Base-by-base conservation (phyloP, 805 yeast genomes). In the Dipodascopsis uninucleata region DNA sequence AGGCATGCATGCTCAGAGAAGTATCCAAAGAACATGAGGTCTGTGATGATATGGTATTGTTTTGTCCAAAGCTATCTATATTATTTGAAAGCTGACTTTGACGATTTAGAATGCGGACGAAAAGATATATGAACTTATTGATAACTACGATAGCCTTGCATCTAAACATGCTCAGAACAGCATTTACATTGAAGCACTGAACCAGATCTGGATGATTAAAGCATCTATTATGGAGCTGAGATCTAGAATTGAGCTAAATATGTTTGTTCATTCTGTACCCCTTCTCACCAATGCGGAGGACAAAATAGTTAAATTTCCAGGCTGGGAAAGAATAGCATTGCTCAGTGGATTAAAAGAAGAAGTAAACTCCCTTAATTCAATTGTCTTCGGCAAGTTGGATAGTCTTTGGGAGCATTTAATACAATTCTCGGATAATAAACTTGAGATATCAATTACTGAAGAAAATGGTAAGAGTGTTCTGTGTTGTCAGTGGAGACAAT, bases 31-130 rank as follows among this genome's bases (percentile, higher is more conserved):
- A 35, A 24, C 46, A 43, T 9, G 49, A 42, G n/a, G 51, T 42
- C n/a, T n/a, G n/a, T n/a, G n/a, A n/a, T n/a, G n/a, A n/a, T n/a
- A 26, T 14, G 35, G 14, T 10, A 14, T 8, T 31, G 17, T 31
- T 31, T 10, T 16, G 35, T 9, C 35, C 8, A 9, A 35, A 23
- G 40, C 12, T 12, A 20, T 22, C 10, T 20, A 10, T 9, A 12
- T 6, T n/a, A 12, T 32, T 21, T 12, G 5, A 14, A 20, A 9
- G 12, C 7, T 32, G 8, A 16, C 26, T 16, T 9, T 39, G 12
- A 20, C 18, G 16, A 22, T 33, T 41, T 17, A 47, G 48, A 50
- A 48, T 23, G 50, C 55, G 28, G 55, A 50, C 31, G 52, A 46
- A 6, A 25, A 20, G 16, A 14, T 50, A 17, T 50, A 50, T 37